Base-by-base conservation (phyloP, 2,329 filamentous ascomycete species). In the Pseudogymnoascus sp. region DNA sequence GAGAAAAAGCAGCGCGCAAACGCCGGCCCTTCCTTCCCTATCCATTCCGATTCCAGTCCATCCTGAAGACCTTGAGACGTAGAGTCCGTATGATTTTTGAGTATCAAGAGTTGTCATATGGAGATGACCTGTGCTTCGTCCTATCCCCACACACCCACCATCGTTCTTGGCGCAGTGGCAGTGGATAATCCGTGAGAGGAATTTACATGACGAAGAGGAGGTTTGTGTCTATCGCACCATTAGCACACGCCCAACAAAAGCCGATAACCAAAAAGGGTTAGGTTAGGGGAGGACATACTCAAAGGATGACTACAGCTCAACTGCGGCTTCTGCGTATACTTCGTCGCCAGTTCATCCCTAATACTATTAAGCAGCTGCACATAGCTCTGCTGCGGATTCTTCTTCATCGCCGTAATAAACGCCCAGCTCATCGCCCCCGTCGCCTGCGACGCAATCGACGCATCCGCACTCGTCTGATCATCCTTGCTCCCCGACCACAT, bases 401-500 rank as follows among this genome's bases (percentile, higher is more conserved):
- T 91, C 80, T 90, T 92, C 72, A 97, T 82, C 18, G 92, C 88
- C 1, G 83, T 86, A 75, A 99, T 94, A 75, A 99, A 99, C 1
- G 94, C 94, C 86, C 90, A 97, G 3, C 92, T 96, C 94, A 99
- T 97, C 75, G 94, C 94, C 63, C 94, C 94, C 0, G 94, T 99
- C 35, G 94, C 93, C 77, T 97, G 84, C 63, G 91, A 86, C 47
- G 83, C 85, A 68, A 97, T 97, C 28, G 86, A 90, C 11, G 94
- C 92, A 75, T 99, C 94, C 77, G 91, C 90, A 64, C 92, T 96
- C 69, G 94, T 99, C 77, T 97, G 94, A 66, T 88, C 85, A 73
- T 99, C 94, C 77, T 96, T 97, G 78, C 91, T 95, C 63, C 94
- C 94, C 65, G 91, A 96, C 89, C 92, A 96, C 90, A 97, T 96